Evolutionary conservation across 2,329 filamentous ascomycete genomes (phyloP), one percentile per base, ranked within the genome.

Genomic region (Pochonia chlamydosporia): DNA sequence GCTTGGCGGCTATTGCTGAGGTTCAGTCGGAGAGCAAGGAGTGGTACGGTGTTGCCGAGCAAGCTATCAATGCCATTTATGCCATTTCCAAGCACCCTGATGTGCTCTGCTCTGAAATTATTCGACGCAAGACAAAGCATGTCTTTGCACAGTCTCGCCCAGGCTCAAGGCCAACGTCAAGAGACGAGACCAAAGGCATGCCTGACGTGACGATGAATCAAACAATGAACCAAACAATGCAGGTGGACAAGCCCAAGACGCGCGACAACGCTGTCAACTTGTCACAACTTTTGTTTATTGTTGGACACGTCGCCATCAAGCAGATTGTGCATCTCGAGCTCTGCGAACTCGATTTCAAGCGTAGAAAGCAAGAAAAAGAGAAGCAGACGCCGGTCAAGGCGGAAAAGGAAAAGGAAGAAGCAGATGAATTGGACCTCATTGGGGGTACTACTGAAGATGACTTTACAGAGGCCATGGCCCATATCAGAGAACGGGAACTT

Each of bases 331-430:
- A 99, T 63, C 79, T 99, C 10, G 93, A 99, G 59, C 76, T 97
- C n/a, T 96, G 91, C 63, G 93, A 99, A 63, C 82, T 93, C 43
- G 93, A 99, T 66, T 99, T 99, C 68, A 99, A 99, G 73, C 87
- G 92, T 46, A 81, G 92, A 55, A 99, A 99, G 73, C 85, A 88
- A 35, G 89, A 93, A 50, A 89, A 90, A 57, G 88, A 93, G 61
- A 91, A 89, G 71, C 76, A 68, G 13, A 60, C 70, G 2, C 67
- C 71, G 0, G 55, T 69, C 47, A 74, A 75, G 55, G 66, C 65
- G 1, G 70, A 73, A 47, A 76, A 79, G 52, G 74, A 78, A 50
- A 74, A 75, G 56, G 54, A 54, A 33, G 87, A 89, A 44, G 82
- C 83, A 37, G 90, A 97, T 59, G 93, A 99, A 63, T 78, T 99